Evolutionary conservation across 2,329 filamentous ascomycete genomes (phyloP).

Genomic region (Colletotrichum sp.): DNA sequence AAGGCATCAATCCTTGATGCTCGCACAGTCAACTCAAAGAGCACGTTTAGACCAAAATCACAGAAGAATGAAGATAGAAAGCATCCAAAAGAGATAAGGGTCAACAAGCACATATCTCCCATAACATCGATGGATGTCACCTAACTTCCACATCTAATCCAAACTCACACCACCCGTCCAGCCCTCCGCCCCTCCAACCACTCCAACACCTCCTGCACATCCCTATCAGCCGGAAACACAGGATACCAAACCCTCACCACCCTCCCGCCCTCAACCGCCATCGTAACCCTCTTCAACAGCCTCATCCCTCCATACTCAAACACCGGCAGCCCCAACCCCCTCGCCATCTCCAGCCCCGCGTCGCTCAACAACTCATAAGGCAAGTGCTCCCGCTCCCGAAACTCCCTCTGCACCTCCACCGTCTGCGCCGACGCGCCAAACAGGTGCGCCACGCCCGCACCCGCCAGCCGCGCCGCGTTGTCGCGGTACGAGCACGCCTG

Average conservation of each 20-base stretch:
- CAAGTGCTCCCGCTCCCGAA: not conserved
- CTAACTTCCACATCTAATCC: too few relatives aligned
- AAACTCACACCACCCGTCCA: too few relatives aligned
- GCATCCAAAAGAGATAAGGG: too few relatives aligned
- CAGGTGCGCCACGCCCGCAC: not conserved
- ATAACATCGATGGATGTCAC: too few relatives aligned
- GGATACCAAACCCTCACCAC: not conserved
- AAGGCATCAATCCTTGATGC: too few relatives aligned
- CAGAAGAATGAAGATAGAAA: too few relatives aligned
- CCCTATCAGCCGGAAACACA: not conserved
- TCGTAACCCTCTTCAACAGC: not conserved
- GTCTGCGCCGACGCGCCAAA: not conserved
- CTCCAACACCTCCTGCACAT: not conserved
- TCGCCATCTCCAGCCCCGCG: not conserved
- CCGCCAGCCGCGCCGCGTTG: not conserved
- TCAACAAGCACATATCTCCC: too few relatives aligned
- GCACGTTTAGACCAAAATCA: too few relatives aligned
- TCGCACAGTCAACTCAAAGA: too few relatives aligned
- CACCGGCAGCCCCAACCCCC: not conserved
- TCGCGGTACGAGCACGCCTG: not conserved
- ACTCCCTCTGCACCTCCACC: not conserved
- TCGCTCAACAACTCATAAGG: not conserved
- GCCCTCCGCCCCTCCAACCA: too few relatives aligned
- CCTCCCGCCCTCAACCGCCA: not conserved
- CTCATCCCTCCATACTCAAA: not conserved